Evolutionary conservation across 306 rosid genomes (phyloP).

Genomic region (Quercus gilva): DNA sequence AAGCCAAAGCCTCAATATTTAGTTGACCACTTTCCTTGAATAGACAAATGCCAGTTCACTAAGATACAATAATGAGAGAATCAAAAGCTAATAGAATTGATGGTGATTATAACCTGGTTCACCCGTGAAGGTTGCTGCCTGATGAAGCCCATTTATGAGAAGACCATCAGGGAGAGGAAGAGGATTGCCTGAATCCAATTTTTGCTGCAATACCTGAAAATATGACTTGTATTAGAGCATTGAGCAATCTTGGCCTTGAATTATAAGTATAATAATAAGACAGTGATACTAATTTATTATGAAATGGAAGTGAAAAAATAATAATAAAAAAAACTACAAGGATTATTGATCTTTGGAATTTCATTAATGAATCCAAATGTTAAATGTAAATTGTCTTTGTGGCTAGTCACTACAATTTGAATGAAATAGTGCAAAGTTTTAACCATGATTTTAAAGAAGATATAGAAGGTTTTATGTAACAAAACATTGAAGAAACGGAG

Average conservation of each 20-base stretch:
- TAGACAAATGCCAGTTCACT: neutral
- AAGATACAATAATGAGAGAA: neutral
- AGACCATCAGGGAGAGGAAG: constrained; percentile 72
- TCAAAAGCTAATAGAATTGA: neutral
- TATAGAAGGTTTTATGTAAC: too few relatives aligned
- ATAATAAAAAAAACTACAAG: too few relatives aligned
- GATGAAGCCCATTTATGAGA: constrained; percentile 60
- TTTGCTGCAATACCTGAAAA: constrained; percentile 45
- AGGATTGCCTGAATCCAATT: constrained; percentile 47
- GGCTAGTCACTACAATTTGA: too few relatives aligned
- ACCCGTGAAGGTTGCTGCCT: constrained; percentile 33
- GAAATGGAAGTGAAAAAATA: too few relatives aligned
- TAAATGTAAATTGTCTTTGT: too few relatives aligned
- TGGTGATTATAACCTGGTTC: constrained; percentile 42
- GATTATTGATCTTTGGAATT: too few relatives aligned
- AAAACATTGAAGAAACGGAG: too few relatives aligned
- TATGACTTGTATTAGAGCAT: neutral
- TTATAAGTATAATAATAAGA: too few relatives aligned
- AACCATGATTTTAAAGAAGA: neutral
- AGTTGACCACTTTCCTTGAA: neutral
- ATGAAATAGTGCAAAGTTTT: neutral
- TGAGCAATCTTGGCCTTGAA: too few relatives aligned
- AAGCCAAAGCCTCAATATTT: neutral
- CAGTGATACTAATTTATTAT: too few relatives aligned
- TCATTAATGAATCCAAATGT: too few relatives aligned